Evolutionary conservation across 176 grass and related monocot genomes (phyloP).

Genomic region (Stipa capillata): DNA sequence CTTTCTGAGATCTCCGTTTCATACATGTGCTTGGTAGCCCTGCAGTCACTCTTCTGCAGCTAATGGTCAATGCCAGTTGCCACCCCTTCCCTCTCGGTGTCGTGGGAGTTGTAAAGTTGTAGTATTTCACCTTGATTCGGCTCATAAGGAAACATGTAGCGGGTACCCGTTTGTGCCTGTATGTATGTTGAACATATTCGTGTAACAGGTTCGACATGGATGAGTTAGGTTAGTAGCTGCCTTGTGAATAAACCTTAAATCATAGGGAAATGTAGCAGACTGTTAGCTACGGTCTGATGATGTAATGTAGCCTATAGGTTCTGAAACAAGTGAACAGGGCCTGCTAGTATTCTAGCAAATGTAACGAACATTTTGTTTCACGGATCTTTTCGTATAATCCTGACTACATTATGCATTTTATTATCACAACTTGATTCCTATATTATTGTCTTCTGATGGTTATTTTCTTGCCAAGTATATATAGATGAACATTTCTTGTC

Average conservation of each 20-base stretch:
- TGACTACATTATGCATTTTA: background rate
- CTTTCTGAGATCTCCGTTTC: slow-evolving; percentile 1
- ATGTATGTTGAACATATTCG: background rate
- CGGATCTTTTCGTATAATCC: background rate
- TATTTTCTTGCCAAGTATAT: background rate
- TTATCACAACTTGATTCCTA: background rate
- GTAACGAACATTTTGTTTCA: background rate
- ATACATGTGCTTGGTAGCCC: background rate
- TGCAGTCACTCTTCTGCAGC: background rate
- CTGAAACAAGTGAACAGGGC: background rate
- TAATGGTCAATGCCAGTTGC: background rate
- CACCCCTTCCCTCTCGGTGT: background rate
- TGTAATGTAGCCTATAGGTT: background rate
- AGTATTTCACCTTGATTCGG: background rate
- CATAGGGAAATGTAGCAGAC: background rate
- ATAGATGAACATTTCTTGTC: background rate
- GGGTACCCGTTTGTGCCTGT: background rate
- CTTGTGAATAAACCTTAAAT: slow-evolving; percentile 4
- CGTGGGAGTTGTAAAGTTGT: slow-evolving; percentile 14
- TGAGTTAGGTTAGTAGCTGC: background rate
- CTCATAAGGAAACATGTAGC: background rate
- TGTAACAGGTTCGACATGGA: background rate
- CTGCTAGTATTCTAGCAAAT: background rate
- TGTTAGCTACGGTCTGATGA: background rate
- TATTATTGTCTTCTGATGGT: background rate